Evolutionary conservation across 2,329 filamentous ascomycete species (phyloP).

Genomic region (Trichoderma sp.): DNA sequence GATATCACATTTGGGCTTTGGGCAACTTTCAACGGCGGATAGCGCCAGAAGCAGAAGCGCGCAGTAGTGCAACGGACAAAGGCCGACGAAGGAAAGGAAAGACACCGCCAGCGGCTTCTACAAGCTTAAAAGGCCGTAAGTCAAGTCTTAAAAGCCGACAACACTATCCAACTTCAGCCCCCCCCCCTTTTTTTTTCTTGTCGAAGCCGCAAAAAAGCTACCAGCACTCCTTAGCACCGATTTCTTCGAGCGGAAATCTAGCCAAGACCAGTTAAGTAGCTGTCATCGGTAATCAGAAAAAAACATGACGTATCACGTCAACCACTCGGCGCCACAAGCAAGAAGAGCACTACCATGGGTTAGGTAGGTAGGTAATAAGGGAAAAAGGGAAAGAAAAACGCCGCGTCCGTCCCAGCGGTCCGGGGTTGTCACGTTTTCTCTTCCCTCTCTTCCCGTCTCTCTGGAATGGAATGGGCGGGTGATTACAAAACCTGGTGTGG

Average conservation of each 20-base stretch:
- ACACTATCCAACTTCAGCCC: neutral
- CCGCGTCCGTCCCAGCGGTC: neutral
- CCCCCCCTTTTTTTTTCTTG: neutral
- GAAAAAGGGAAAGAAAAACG: neutral
- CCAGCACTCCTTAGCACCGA: neutral
- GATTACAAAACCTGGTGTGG: neutral
- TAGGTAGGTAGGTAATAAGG: neutral
- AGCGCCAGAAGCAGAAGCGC: neutral
- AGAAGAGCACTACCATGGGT: neutral
- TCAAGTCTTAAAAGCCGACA: neutral
- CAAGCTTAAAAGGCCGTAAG: neutral
- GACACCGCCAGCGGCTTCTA: neutral
- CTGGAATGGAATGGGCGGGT: neutral
- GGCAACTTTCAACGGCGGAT: neutral
- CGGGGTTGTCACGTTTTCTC: neutral
- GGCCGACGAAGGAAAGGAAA: neutral
- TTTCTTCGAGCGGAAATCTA: neutral
- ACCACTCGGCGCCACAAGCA: neutral
- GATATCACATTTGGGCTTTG: neutral
- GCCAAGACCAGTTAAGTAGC: conserved; percentile 4
- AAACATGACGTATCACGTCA: neutral
- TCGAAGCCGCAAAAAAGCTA: neutral
- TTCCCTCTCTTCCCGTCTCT: neutral
- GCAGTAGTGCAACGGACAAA: neutral
- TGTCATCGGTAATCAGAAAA: neutral